Percentiles rank a stretch among this genome's conserved stretches.
phyloP scores from a whole-genome alignment of 352 stramenopile species.

The Phytophthora pseudosyringae region DNA sequence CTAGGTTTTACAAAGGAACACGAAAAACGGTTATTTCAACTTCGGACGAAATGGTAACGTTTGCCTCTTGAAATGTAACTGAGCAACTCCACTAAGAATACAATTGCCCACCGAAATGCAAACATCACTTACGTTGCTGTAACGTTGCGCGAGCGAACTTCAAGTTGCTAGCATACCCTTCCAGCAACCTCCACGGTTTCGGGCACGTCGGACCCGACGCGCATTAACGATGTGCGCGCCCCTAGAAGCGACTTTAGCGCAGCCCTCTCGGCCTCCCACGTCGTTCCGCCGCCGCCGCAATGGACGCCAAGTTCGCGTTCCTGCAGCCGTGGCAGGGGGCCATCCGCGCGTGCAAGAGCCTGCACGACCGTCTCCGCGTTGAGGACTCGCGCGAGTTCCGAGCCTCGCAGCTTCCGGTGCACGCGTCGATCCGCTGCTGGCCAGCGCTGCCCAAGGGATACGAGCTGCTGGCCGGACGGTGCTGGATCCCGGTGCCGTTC shows the following conservation, averaged over 20 bases:
- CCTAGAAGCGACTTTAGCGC: too few species aligned
- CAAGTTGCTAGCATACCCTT: too few species aligned
- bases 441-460: slow-evolving; percentile 17
- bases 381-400: slow-evolving; percentile 9
- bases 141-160: too few species aligned
- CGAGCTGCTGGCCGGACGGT: slow-evolving; percentile 4
- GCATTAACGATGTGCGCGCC: slow-evolving; percentile 2
- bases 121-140: too few species aligned
- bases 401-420: slow-evolving; percentile 8
- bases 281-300: too few species aligned
- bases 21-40: too few species aligned
- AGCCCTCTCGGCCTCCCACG: slow-evolving; percentile 5
- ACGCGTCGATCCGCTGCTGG: slow-evolving; percentile 17
- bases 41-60: too few species aligned
- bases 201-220: slow-evolving; percentile 3
- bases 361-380: slow-evolving; percentile 14
- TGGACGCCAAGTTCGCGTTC: slow-evolving; percentile 17
- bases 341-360: slow-evolving; percentile 10
- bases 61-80: too few species aligned
- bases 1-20: too few species aligned
- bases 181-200: too few species aligned
- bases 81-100: too few species aligned
- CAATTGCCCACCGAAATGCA: too few species aligned
- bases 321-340: slow-evolving; percentile 10
- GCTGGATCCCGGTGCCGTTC: slow-evolving; percentile 18